A percentile compares a stretch with the other conserved stretches of the same genome.
These are phyloP conservation scores for Mortierella sp. DNA, from an alignment of 371 early-diverging fungal species.

Conservation along the genomic window DNA sequence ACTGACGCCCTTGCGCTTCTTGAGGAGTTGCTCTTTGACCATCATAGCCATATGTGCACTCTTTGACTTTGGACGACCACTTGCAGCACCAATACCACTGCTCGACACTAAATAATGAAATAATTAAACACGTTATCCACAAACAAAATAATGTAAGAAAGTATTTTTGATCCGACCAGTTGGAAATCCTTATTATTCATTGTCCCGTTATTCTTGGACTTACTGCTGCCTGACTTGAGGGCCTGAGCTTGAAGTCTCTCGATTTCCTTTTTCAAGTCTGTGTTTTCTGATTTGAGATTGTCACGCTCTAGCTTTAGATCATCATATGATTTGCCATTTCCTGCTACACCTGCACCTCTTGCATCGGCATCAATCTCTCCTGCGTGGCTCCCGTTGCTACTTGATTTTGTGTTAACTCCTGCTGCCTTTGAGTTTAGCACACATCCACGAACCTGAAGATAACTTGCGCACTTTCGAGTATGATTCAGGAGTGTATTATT, in stretches of 20 bases:
- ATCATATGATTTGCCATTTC: conserved; percentile 25
- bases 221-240: conserved; percentile 24
- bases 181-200: not conserved
- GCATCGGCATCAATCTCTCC: not conserved
- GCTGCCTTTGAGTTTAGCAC: conserved; percentile 1
- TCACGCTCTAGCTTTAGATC: conserved; percentile 45
- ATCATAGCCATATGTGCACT: conserved; percentile 39
- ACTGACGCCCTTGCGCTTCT: conserved; percentile 51
- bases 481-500: not conserved
- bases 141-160: not conserved
- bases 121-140: not conserved
- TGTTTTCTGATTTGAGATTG: conserved; percentile 33
- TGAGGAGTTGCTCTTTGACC: conserved; percentile 42
- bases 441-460: conserved; percentile 35
- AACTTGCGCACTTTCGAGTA: conserved; percentile 19
- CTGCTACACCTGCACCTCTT: not conserved
- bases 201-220: not conserved
- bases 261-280: conserved; percentile 32
- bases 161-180: not conserved
- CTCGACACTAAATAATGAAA: not conserved
- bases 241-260: conserved; percentile 33
- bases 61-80: conserved; percentile 48
- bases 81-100: conserved; percentile 20
- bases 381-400: not conserved
- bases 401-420: not conserved